Percentiles rank a stretch among this genome's conserved stretches.
Evolutionary conservation across 176 grass and related monocot genomes (phyloP).

Genomic region (Triticum dicoccoides): DNA sequence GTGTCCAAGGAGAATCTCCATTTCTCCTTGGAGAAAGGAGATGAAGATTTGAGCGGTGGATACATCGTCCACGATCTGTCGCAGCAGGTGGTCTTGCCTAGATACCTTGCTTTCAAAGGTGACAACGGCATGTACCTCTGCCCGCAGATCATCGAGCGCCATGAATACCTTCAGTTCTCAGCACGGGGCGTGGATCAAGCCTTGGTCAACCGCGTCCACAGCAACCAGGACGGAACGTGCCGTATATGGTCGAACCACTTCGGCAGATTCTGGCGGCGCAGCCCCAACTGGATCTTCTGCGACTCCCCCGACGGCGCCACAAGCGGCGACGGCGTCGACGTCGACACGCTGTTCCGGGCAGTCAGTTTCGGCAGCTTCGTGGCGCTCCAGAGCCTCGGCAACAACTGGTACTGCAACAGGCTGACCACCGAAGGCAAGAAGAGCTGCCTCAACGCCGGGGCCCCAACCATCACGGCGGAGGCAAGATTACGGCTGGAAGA

Average conservation of each 20-base stretch:
- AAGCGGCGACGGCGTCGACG: neutral
- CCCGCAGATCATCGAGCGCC: neutral
- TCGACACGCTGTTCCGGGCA: slow-evolving; percentile 8
- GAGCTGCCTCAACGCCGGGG: neutral
- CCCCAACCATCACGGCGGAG: neutral
- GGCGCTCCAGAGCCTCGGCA: slow-evolving; percentile 12
- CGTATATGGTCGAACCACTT: neutral
- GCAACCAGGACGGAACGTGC: neutral
- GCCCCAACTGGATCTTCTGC: slow-evolving; percentile 21
- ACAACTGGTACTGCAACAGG: neutral
- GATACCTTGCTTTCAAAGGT: slow-evolving; percentile 14
- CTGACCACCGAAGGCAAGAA: neutral
- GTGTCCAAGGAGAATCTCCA: neutral
- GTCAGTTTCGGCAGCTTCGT: neutral
- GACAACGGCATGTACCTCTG: slow-evolving; percentile 23
- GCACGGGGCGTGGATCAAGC: neutral
- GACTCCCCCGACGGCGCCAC: neutral
- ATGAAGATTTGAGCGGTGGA: neutral
- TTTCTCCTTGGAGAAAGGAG: neutral
- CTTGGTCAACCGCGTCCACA: neutral
- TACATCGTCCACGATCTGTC: slow-evolving; percentile 12
- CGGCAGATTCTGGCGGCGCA: slow-evolving; percentile 27
- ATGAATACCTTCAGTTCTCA: neutral
- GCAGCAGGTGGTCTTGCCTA: neutral
- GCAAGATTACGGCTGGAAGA: neutral